Evolutionary conservation across 805 yeast species (phyloP), one percentile per base, ranked within the genome.

Genomic region (Saccharomycopsis vini): DNA sequence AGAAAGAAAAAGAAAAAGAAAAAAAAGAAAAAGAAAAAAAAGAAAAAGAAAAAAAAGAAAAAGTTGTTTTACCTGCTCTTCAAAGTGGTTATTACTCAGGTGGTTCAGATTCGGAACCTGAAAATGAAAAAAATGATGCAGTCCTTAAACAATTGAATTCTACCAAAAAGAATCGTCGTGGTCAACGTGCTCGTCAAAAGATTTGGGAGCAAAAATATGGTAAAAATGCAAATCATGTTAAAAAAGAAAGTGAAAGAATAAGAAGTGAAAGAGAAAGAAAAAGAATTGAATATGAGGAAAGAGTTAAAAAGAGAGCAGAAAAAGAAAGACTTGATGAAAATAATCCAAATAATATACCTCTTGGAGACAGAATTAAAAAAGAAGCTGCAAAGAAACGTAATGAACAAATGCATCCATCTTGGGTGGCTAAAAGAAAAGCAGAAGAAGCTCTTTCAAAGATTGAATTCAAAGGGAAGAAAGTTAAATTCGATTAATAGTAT

Each of bases 181-280:
- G 98, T 21, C 98, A 92, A 66, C 72, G 97, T 48, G 98, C 97
- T 1, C 79, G 98, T 65, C 92, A 90, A 61, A 82, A 84, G 68
- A 87, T 92, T 42, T 92, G 97, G 97, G 98, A 88, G 58, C 67
- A 74, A 63, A 90, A 92, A 61, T 92, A 70, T 58, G 97, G 97
- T 22, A 61, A 61, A 16, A 66, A 69, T 21, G 98, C 98, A n/a
- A 79, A 77, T 45, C 98, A 92, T 60, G 73, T 89, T 20, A 69
- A 75, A 56, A 73, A 78, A 52, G 84, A 84, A 54, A 62, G 68
- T n/a, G 76, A 71, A 39, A 69, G 78, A 34, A 60, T 65, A 23
- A 64, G 62, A 36, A 71, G 71, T 36, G 81, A 79, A 50, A 67
- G 82, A 48, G 79, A 79, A 51, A 67, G 68, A 46, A 71, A 73